Evolutionary conservation across 2,329 filamentous ascomycete species (phyloP).

Genomic region (Cordyceps farinosa): DNA sequence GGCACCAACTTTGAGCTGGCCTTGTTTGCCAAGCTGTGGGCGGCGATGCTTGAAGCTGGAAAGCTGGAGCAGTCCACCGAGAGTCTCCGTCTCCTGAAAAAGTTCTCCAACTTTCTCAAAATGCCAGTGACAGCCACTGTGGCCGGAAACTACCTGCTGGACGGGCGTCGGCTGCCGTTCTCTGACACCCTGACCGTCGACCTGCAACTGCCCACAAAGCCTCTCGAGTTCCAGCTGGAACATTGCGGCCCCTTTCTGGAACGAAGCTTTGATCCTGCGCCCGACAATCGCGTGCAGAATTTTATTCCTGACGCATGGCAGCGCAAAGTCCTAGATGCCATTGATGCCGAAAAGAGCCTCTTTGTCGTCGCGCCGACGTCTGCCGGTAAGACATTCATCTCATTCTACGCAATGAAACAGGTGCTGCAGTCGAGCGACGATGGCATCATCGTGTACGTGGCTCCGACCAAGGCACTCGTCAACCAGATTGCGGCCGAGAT

Average conservation of each 20-base stretch:
- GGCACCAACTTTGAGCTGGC: neutral
- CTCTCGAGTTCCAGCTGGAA: constrained; percentile 59
- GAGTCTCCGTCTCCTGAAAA: constrained; percentile 14
- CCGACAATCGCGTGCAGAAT: constrained; percentile 60
- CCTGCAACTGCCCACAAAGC: constrained; percentile 15
- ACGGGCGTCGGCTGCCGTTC: neutral
- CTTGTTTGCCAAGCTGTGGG: constrained; percentile 20
- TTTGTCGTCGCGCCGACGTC: constrained; percentile 76
- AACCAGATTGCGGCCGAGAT: constrained; percentile 82
- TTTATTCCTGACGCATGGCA: constrained; percentile 79
- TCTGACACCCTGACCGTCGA: neutral
- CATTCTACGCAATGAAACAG: constrained; percentile 80
- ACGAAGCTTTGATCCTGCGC: constrained; percentile 64
- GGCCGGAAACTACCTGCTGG: neutral
- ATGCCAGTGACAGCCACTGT: constrained; percentile 13
- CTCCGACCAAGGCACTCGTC: constrained; percentile 76
- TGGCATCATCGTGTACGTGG: constrained; percentile 72
- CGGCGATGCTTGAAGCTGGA: constrained; percentile 18
- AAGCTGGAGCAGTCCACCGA: constrained; percentile 18
- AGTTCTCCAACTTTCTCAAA: constrained; percentile 19
- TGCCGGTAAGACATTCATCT: constrained; percentile 80
- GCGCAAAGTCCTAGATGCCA: constrained; percentile 65
- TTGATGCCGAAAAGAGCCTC: constrained; percentile 66
- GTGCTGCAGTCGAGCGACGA: constrained; percentile 65
- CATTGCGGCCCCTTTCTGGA: constrained; percentile 72